A percentile compares a stretch with the other conserved stretches of the same genome.
Conservation (phyloP, 768 basidiomycete species). For the Exidia glandulosa region DNA sequence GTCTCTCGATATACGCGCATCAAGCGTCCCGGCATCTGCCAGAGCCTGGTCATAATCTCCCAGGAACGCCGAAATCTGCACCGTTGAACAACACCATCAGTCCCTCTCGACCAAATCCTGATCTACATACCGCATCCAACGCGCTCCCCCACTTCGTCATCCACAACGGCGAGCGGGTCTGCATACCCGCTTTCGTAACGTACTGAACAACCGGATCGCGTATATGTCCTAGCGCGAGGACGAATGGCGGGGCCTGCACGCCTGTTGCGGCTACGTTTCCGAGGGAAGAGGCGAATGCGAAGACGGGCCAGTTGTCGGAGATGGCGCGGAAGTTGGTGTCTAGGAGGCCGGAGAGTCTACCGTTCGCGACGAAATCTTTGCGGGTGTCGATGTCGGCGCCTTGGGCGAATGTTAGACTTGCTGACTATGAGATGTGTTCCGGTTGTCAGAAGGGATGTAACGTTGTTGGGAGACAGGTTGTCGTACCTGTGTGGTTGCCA, state of each 20-base stretch:
- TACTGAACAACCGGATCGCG: conserved; percentile 28
- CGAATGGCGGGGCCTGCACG: conserved; percentile 8
- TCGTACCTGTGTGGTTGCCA: not conserved
- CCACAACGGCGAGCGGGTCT: conserved; percentile 21
- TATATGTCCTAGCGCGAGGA: conserved; percentile 25
- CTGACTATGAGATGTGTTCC: not conserved
- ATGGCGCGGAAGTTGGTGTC: conserved; percentile 11
- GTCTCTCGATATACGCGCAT: conserved; percentile 20
- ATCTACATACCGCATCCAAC: conserved; percentile 15
- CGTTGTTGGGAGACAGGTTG: not conserved
- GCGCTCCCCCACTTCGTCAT: conserved; percentile 18
- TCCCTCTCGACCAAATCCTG: not conserved
- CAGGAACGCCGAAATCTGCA: conserved; percentile 23
- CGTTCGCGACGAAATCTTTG: conserved; percentile 5
- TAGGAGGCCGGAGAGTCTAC: conserved; percentile 6
- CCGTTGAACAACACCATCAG: no score
- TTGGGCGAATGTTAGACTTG: conserved; percentile 6
- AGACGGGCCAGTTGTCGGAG: conserved; percentile 10
- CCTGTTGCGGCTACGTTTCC: conserved; percentile 6
- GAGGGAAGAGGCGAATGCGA: conserved; percentile 9
- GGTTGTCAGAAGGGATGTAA: not conserved
- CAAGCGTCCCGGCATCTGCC: conserved; percentile 19
- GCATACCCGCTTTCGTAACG: conserved; percentile 19
- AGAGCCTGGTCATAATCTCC: conserved; percentile 21
- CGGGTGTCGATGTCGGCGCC: conserved; percentile 9